Base-by-base conservation (phyloP, 345 rosid species). In the Salix viminalis region DNA sequence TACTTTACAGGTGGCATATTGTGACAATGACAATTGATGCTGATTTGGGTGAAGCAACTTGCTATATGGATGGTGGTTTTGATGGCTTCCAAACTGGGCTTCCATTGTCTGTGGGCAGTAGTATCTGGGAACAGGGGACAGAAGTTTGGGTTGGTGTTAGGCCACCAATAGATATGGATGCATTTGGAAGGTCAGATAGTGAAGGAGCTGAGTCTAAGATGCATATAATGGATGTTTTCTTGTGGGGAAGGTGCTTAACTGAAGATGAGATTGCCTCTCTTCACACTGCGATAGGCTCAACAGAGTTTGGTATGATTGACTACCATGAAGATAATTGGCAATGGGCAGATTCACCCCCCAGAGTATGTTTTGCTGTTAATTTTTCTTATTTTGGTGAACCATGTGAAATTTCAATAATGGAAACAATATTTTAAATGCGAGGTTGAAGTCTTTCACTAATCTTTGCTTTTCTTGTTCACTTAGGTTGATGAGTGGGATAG, bases 401-500 rank as follows among this genome's bases (percentile, higher is more conserved):
- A 26, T 73, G 46, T 66, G 14, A 37, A 79, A 71, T 79, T 80
- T 67, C 64, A 44, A 46, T 56, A 69, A n/a, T 4, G 24, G 70
- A 72, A 60, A 46, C 39, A 16, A 34, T 28, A 28, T 80, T 15
- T 41, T 44, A 41, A 54, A 30, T 62, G 2, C 61, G 30, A 68
- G 11, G 24, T 77, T 67, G 68, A 71, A 65, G 61, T 65, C 67
- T 70, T 42, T 79, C 18, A 73, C 77, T 81, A 68, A 75, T 79
- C 77, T 69, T 70, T 80, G 77, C 39, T 76, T 13, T 5, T 79
- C 73, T 66, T 74, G 77, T 78, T 76, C 32, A 34, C 69, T 39
- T 81, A 96, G 99, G 96, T 88, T 76, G 99, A 96, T 75, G 99
- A 92, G 75, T 96, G 99, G 97, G 99, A 94, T 79, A 94, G 99